Base-by-base conservation (phyloP, 2,329 filamentous ascomycete species). In the Beauveria scarabaeidicola region DNA sequence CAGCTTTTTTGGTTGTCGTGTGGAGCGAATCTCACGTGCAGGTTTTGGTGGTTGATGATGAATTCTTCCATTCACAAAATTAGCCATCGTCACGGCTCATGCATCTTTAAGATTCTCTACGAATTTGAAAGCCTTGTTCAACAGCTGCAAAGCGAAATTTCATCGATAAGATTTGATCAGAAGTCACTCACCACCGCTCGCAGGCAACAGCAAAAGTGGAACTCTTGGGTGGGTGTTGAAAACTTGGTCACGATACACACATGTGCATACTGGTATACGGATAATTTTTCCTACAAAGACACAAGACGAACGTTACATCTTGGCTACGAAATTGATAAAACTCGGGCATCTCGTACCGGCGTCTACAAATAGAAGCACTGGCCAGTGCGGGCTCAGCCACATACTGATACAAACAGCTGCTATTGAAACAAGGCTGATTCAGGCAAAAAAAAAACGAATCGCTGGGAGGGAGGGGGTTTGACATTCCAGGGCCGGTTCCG, bases 21-120 rank as follows among this genome's bases (percentile, higher is more conserved):
- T 58, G 55, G 55, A 58, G 55, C 55, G 55, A 58, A 44, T 58
- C 25, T 58, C 55, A 58, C 55, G 55, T 58, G 55, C 47, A 58
- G 32, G 51, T 23, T 52, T 52, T 36, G 21, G 11, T 9, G 47
- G 40, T 32, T 47, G 27, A 13, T 38, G 19, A 5, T 52, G 19
- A 8, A n/a, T 40, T 21, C 25, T 5, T 15, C 5, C 41, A n/a
- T 41, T 21, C 15, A 44, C 52, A 23, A n/a, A 13, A 19, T 5
- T 23, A 29, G 9, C 21, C 8, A n/a, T 4, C 11, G 13, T 13
- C 7, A 15, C 19, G 19, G 27, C 17, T 5, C 29, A 15, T 43
- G 5, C 25, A 46, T 32, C 19, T 23, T 55, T 21, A 19, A 11
- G 3, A 1, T 19, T 44, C 1, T 41, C 32, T 36, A 36, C 32